phyloP scores from a whole-genome alignment of 495 filamentous ascomycete species.

The Rostrohypoxylon terebratum region DNA sequence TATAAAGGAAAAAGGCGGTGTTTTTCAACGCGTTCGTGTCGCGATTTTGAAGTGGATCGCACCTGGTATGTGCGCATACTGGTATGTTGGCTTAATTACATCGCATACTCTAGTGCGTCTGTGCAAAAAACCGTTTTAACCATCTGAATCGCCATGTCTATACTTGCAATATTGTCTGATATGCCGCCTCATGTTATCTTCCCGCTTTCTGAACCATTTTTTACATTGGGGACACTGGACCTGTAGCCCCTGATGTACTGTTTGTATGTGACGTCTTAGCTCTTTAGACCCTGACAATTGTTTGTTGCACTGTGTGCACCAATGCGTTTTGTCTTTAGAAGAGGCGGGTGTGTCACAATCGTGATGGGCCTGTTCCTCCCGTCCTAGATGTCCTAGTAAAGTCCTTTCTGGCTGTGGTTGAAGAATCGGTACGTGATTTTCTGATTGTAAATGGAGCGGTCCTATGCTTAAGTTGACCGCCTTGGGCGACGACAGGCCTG shows the following conservation, averaged over 20 bases:
- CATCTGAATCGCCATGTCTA: neutral
- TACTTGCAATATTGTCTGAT: conserved; percentile 24
- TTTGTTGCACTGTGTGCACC: conserved; percentile 12
- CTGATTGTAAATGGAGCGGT: neutral
- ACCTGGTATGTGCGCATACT: no score
- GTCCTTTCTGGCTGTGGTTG: neutral
- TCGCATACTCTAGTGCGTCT: neutral
- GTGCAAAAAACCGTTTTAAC: neutral
- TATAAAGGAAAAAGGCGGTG: no score
- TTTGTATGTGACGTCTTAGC: conserved; percentile 31
- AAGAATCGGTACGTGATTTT: conserved; percentile 1
- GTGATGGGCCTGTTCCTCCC: neutral
- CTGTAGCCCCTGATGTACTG: conserved; percentile 15
- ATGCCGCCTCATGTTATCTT: conserved; percentile 29
- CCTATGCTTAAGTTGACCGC: neutral
- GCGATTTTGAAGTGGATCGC: no score
- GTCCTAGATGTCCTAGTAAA: neutral
- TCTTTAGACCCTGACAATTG: conserved; percentile 25
- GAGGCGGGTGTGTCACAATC: neutral
- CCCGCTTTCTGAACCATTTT: conserved; percentile 14
- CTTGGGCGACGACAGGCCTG: neutral
- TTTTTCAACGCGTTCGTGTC: no score
- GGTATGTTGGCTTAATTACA: no score
- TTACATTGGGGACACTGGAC: conserved; percentile 20
- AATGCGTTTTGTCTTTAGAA: conserved; percentile 18